Evolutionary conservation across 352 stramenopile genomes (phyloP), one percentile per base, ranked within the genome.

Genomic region (Phytopythium montanum): DNA sequence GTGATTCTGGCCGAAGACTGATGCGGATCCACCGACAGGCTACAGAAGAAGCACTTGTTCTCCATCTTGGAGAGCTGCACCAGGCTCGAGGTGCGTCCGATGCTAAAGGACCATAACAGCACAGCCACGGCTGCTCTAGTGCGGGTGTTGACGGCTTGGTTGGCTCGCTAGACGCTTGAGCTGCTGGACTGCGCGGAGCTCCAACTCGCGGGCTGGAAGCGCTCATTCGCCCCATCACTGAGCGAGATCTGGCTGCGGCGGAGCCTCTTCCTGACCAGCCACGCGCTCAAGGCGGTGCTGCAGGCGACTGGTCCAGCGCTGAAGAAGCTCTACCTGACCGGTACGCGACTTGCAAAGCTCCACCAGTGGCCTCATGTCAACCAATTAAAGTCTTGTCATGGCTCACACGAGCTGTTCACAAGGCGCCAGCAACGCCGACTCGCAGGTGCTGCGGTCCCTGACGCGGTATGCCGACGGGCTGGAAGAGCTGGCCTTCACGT

Each of bases 21-120:
- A 33, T 21, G 25, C 18, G 45, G 38, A 19, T 29, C 7, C 13
- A 29, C 42, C 42, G 42, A 6, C 19, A 81, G 73, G 51, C 67
- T 86, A 54, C 67, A 76, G 61, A 76, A 75, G 62, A 86, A 78
- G 48, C 76, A 86, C 51, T 62, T 86, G 18, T 71, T 80, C 51
- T 69, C 71, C 49, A 62, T 87, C 28, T 29, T 85, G 33, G 54
- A 62, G 36, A 31, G 60, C n/a, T 81, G 74, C 41, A 34, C 51
- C n/a, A 62, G 61, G 23, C 59, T 85, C 8, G 55, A 81, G 65
- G 70, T 80, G 10, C 0, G 61, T 13, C 12, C 6, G 33, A 16
- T 12, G 9, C 33, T 14, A 12, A 3, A 12, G 33, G 33, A 12
- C 29, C 33, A 38, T 1, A 38, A 16, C 9, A n/a, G 33, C 33